Conservation (phyloP, 2,329 filamentous ascomycete species). For the Aspergillus jensenii region DNA sequence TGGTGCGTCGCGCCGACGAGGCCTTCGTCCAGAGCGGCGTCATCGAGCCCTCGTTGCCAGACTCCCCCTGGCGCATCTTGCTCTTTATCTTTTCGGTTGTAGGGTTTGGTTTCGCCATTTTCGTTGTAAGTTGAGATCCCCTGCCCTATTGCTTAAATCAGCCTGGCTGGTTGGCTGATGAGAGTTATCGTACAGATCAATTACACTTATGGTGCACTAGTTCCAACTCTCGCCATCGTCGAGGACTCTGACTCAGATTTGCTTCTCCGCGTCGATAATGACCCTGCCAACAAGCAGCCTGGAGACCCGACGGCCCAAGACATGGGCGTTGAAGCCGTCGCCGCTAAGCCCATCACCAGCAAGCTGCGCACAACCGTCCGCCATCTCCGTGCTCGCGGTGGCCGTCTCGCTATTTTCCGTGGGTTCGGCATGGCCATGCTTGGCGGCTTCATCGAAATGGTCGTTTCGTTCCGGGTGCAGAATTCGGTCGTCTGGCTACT, state of each 20-base stretch:
- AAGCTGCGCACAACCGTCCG: slow-evolving; percentile 58
- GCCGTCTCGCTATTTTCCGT: slow-evolving; percentile 67
- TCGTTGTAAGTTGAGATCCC: slow-evolving; percentile 7
- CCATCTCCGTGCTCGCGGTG: slow-evolving; percentile 64
- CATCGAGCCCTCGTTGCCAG: neutral
- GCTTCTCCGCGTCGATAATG: slow-evolving; percentile 51
- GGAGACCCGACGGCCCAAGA: slow-evolving; percentile 42
- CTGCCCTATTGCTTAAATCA: slow-evolving; percentile 16
- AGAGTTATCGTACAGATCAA: slow-evolving; percentile 33
- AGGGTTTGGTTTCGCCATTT: neutral
- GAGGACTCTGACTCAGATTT: slow-evolving; percentile 59
- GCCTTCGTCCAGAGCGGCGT: neutral
- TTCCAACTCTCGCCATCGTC: slow-evolving; percentile 63
- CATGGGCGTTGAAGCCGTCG: slow-evolving; percentile 42
- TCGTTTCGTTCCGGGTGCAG: slow-evolving; percentile 31
- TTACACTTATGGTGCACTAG: slow-evolving; percentile 61
- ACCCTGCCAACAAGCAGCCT: slow-evolving; percentile 28
- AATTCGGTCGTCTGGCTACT: slow-evolving; percentile 44
- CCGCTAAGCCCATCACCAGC: slow-evolving; percentile 60
- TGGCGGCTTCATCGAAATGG: too few species aligned
- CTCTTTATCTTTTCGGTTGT: slow-evolving; percentile 30
- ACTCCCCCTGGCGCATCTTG: slow-evolving; percentile 25
- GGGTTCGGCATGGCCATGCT: slow-evolving; percentile 55
- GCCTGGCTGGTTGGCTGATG: slow-evolving; percentile 3
- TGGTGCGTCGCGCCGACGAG: slow-evolving; percentile 9